Evolutionary conservation across 768 basidiomycete species (phyloP), one percentile per base, ranked within the genome.

Genomic region (Dacryopinax primogenitus): DNA sequence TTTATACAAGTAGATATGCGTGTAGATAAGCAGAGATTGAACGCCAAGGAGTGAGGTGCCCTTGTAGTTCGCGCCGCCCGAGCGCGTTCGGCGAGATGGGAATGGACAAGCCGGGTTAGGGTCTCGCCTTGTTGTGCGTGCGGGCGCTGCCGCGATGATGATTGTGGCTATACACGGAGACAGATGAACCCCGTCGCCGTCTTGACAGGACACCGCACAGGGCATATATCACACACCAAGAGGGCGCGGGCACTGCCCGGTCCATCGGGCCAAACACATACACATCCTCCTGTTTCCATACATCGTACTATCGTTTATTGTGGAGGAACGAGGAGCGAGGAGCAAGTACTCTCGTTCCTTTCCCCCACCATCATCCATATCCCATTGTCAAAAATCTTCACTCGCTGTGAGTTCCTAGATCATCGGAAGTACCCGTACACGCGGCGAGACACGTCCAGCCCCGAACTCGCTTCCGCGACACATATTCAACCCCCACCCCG

Each of bases 211-310:
- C 51, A 23, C 51, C 30, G 26, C 51, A 30, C 7, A 15, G 51
- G 51, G 30, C 51, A 58, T 58, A 58, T 58, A 58, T 58, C 51
- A 58, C 51, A 58, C 51, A 58, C 12, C 12, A 39, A 39, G n/a
- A 44, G 11, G 36, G 7, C 41, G 16, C 18, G 18, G 16, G 18
- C 51, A 58, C 51, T 30, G 26, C 30, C 37, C 37, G 37, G 51
- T 21, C 23, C 30, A 58, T 58, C 51, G 51, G 51, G 26, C 26
- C 18, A 23, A 44, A 18, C 18, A 18, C 41, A 44, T 18, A 44
- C 41, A 44, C 41, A 18, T 44, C 41, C 11, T 37, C 36, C 18
- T 9, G n/a, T n/a, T n/a, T n/a, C n/a, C n/a, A n/a, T n/a, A n/a
- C n/a, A n/a, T n/a, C n/a, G n/a, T n/a, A n/a, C n/a, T n/a, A n/a